Conservation (phyloP, 371 early-diverging fungal species). For the Edhazardia aedis region DNA sequence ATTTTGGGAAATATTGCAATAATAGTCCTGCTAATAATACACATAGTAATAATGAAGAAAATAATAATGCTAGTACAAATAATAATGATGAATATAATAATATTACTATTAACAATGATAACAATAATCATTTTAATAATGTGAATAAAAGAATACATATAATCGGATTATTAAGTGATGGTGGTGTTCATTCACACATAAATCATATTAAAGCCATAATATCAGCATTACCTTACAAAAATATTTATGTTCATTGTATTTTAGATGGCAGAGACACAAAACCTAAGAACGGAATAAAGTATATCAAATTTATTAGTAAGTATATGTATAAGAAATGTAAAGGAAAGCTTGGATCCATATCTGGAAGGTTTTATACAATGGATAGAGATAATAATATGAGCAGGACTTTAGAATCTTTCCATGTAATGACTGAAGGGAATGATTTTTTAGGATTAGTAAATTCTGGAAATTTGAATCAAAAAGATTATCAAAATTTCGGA, state of each 20-base stretch:
- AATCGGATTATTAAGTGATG: conserved; percentile 74
- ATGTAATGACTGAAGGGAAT: conserved; percentile 47
- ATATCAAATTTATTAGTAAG: conserved; percentile 45
- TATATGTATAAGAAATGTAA: conserved; percentile 41
- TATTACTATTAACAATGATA: too few relatives aligned
- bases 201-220: conserved; percentile 65
- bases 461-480: background rate
- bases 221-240: conserved; percentile 58
- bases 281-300: conserved; percentile 53
- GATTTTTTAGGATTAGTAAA: too few relatives aligned
- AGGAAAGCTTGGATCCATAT: conserved; percentile 67
- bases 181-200: conserved; percentile 93
- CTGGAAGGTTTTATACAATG: conserved; percentile 97
- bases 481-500: too few relatives aligned
- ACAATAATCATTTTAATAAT: too few relatives aligned
- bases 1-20: too few relatives aligned
- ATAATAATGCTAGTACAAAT: too few relatives aligned
- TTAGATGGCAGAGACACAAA: conserved; percentile 94
- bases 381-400: conserved; percentile 98
- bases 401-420: conserved; percentile 69
- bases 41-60: too few relatives aligned
- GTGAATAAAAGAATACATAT: conserved; percentile 53
- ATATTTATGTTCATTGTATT: conserved; percentile 80
- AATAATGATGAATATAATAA: too few relatives aligned
- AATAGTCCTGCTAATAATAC: too few relatives aligned